Evolutionary conservation across 441 rosid genomes (phyloP).

Genomic region (Pelargonium australe): DNA sequence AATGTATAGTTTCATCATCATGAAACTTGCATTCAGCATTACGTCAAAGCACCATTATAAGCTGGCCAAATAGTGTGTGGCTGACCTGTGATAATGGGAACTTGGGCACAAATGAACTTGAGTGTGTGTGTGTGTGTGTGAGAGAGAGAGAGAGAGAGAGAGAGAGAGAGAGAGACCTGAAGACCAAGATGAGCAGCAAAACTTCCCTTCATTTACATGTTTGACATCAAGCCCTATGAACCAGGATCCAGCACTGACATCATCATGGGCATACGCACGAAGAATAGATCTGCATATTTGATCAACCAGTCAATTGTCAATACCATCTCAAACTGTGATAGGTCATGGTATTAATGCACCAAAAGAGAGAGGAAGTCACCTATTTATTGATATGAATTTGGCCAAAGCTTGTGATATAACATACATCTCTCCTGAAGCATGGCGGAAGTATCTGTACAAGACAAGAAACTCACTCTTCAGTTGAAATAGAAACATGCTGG

Average conservation of each 20-base stretch:
- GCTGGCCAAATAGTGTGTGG: too few relatives aligned
- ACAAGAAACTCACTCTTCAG: background rate
- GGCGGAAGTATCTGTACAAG: conserved; percentile 69
- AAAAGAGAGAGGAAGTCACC: conserved; percentile 29
- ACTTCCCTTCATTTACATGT: conserved; percentile 72
- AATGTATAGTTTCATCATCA: background rate
- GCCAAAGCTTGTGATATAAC: conserved; percentile 75
- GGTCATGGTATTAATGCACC: background rate
- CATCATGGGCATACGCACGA: conserved; percentile 80
- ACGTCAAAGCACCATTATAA: too few relatives aligned
- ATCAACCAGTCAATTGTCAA: background rate
- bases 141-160: background rate
- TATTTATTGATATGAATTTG: conserved; percentile 73
- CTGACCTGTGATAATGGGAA: too few relatives aligned
- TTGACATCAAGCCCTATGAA: conserved; percentile 80
- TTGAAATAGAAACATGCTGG: background rate
- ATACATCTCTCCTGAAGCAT: conserved; percentile 91
- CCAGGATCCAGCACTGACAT: conserved; percentile 90
- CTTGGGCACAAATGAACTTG: background rate
- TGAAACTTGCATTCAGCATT: background rate
- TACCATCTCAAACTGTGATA: background rate
- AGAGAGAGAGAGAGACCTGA: conserved; percentile 47
- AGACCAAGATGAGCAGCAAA: conserved; percentile 95
- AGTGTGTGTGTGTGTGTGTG: background rate
- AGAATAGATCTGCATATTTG: conserved; percentile 51